Evolutionary conservation across 2,329 filamentous ascomycete genomes (phyloP).

Genomic region (Xylariaceae sp.): DNA sequence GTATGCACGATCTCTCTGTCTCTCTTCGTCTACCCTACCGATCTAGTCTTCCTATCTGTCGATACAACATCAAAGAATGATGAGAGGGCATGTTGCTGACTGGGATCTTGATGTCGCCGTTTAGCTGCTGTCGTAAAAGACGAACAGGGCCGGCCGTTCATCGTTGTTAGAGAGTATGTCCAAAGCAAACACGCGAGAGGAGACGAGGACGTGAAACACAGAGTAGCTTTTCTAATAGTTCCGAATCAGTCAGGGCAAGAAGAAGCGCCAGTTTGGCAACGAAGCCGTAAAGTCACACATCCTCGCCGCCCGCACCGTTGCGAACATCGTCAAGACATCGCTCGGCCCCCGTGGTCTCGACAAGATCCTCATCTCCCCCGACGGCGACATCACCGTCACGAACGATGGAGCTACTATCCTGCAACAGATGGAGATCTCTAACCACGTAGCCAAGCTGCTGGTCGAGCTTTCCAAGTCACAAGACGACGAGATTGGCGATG

Average conservation of each 20-base stretch:
- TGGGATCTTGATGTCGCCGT: constrained; percentile 10
- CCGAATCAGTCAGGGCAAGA: constrained; percentile 75
- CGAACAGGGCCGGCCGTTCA: constrained; percentile 95
- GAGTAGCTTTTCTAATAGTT: constrained; percentile 17
- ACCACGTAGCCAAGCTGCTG: constrained; percentile 94
- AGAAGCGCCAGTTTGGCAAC: constrained; percentile 93
- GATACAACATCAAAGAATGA: not conserved
- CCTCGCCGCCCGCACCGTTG: constrained; percentile 88
- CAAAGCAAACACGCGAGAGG: not conserved
- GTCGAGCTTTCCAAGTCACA: constrained; percentile 98
- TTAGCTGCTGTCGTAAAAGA: constrained; percentile 80
- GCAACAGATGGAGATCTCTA: constrained; percentile 97
- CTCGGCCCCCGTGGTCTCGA: constrained; percentile 92
- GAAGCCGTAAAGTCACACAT: constrained; percentile 99
- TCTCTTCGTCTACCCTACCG: not conserved
- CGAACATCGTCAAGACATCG: constrained; percentile 96
- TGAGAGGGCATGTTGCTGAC: constrained; percentile 12
- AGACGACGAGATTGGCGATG: constrained; percentile 97
- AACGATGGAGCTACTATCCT: constrained; percentile 98
- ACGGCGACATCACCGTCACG: constrained; percentile 98
- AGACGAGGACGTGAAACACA: not conserved
- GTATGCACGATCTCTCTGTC: constrained; percentile 44
- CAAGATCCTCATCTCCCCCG: constrained; percentile 97
- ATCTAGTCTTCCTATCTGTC: not conserved
- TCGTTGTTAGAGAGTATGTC: constrained; percentile 92